Percentiles rank a stretch among this genome's conserved stretches.
Conservation (phyloP, 228 moss, liverwort and hornwort species). For the Sphagnum magellanicum region DNA sequence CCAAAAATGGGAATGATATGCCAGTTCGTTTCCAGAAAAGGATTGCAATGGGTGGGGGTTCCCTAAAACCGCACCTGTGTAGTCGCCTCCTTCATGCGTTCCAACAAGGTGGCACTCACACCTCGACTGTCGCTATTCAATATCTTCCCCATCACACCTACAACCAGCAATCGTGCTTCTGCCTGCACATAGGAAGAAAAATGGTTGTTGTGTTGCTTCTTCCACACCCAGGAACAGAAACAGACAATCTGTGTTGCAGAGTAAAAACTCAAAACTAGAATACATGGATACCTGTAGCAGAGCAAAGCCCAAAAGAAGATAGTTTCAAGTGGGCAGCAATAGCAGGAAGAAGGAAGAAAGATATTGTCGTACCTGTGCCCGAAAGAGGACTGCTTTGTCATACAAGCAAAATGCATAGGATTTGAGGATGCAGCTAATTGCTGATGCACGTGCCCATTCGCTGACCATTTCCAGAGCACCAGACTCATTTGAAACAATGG, state of each 20-base stretch:
- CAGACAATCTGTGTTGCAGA: neutral
- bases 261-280: neutral
- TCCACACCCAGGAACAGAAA: neutral
- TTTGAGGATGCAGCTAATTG: slow-evolving; percentile 57
- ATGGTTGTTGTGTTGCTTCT: neutral
- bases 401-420: slow-evolving; percentile 65
- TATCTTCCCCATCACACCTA: slow-evolving; percentile 85
- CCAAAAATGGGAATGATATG: too few species aligned
- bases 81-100: slow-evolving; percentile 47
- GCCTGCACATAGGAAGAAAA: slow-evolving; percentile 37
- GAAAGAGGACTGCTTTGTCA: slow-evolving; percentile 52
- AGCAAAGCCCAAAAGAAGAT: too few species aligned
- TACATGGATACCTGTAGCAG: too few species aligned
- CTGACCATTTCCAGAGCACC: slow-evolving; percentile 61
- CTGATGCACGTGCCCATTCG: slow-evolving; percentile 57
- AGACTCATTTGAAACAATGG: slow-evolving; percentile 27
- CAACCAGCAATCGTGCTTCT: slow-evolving; percentile 74
- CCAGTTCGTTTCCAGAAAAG: too few species aligned
- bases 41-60: too few species aligned
- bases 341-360: too few species aligned
- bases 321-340: too few species aligned
- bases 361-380: slow-evolving; percentile 53
- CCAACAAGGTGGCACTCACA: slow-evolving; percentile 59
- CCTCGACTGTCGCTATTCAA: slow-evolving; percentile 71
- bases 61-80: slow-evolving; percentile 31